Evolutionary conservation across 768 basidiomycete species (phyloP).

Genomic region (Punctularia strigosozonata): DNA sequence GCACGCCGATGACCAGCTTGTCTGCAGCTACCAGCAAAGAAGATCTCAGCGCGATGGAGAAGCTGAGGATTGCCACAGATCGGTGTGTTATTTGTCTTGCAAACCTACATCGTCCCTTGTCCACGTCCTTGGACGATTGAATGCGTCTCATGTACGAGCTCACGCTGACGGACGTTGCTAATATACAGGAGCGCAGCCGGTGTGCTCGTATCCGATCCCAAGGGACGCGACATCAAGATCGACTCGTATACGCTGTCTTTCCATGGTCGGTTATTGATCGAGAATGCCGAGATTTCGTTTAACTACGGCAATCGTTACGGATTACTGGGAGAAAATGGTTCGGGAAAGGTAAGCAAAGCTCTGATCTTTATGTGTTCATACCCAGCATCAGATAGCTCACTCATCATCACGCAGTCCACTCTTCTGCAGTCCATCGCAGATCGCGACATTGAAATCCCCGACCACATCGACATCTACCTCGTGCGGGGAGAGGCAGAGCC

Average conservation of each 20-base stretch:
- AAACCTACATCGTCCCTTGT: neutral
- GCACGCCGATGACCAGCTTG: conserved; percentile 75
- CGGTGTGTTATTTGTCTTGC: conserved; percentile 34
- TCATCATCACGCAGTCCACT: conserved; percentile 53
- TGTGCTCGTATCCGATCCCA: conserved; percentile 84
- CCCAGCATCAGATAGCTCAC: too few species aligned
- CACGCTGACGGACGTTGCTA: too few species aligned
- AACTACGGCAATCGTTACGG: conserved; percentile 94
- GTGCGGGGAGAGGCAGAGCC: conserved; percentile 95
- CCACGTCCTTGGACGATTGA: too few species aligned
- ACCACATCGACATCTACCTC: conserved; percentile 95
- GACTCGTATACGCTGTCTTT: conserved; percentile 93
- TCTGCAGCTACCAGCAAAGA: conserved; percentile 75
- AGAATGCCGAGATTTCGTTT: conserved; percentile 59
- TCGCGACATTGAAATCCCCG: conserved; percentile 89
- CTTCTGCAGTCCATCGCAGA: conserved; percentile 93
- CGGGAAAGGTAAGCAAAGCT: conserved; percentile 69
- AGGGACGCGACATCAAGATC: conserved; percentile 95
- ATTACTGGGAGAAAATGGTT: conserved; percentile 92
- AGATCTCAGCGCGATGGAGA: conserved; percentile 78
- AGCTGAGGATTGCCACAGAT: conserved; percentile 82
- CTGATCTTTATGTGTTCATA: too few species aligned
- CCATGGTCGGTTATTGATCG: conserved; percentile 82
- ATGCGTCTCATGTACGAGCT: too few species aligned
- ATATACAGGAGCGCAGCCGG: conserved; percentile 83